Percentiles rank a stretch among this genome's conserved stretches.
phyloP scores from a whole-genome alignment of 345 rosid genomes.

The Kernera saxatilis region DNA sequence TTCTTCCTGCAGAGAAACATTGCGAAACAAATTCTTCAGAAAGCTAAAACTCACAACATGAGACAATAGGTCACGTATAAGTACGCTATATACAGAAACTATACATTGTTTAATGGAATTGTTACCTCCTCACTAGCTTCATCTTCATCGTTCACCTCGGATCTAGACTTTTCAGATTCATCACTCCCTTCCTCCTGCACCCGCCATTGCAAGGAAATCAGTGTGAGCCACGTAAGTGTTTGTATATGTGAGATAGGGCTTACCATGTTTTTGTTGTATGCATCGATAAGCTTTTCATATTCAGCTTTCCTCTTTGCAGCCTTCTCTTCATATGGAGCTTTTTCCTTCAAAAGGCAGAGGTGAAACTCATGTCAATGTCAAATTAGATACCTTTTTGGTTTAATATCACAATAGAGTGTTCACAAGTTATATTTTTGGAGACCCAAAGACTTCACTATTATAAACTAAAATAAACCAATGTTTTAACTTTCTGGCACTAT shows the following conservation, averaged over 20 bases:
- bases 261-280: constrained; percentile 81
- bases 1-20: constrained; percentile 21
- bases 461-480: neutral
- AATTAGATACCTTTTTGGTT: neutral
- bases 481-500: neutral
- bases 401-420: neutral
- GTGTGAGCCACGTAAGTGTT: neutral
- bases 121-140: constrained; percentile 52
- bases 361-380: constrained; percentile 15
- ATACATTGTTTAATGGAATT: neutral
- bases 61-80: neutral
- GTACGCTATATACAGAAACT: neutral
- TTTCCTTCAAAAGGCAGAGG: constrained; percentile 43
- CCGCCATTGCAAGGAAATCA: neutral
- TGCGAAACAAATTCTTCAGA: neutral
- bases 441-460: neutral
- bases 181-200: constrained; percentile 51
- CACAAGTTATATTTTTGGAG: neutral
- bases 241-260: neutral
- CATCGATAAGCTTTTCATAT: constrained; percentile 71
- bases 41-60: neutral
- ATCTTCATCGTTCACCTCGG: constrained; percentile 66
- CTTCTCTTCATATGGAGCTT: constrained; percentile 84
- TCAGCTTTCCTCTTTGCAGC: constrained; percentile 74
- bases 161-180: constrained; percentile 58